Conservation (phyloP, 225 moss, liverwort and hornwort genomes). For the Marchantia paleacea region DNA sequence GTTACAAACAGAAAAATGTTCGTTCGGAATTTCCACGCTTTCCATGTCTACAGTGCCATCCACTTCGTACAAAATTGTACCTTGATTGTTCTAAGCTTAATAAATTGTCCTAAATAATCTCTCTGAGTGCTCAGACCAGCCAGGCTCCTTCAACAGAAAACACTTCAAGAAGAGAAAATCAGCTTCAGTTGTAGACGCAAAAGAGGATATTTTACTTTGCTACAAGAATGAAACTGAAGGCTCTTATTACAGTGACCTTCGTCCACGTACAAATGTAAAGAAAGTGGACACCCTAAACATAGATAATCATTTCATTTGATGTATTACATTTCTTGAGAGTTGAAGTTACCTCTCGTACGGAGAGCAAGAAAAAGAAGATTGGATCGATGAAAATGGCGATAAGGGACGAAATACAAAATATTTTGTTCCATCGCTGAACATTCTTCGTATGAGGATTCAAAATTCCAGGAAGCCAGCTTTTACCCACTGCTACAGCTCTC, state of each 20-base stretch:
- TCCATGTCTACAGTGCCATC: too few species aligned
- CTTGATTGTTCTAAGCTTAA: too few species aligned
- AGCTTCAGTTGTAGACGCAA: too few species aligned
- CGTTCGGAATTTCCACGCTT: too few species aligned
- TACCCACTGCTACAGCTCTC: slow-evolving; percentile 34
- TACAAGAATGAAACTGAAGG: too few species aligned
- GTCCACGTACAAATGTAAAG: neutral
- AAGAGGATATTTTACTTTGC: too few species aligned
- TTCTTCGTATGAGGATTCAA: slow-evolving; percentile 70
- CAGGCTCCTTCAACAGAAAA: neutral
- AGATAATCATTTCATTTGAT: too few species aligned
- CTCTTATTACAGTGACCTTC: too few species aligned
- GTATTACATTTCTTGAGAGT: slow-evolving; percentile 1
- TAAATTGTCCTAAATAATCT: too few species aligned
- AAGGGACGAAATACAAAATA: slow-evolving; percentile 70
- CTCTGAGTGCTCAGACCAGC: too few species aligned
- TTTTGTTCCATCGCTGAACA: slow-evolving; percentile 70
- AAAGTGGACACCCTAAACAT: neutral
- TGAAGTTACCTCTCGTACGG: slow-evolving; percentile 46
- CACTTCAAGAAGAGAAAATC: neutral
- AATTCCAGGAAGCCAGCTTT: slow-evolving; percentile 38
- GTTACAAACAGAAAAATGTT: too few species aligned
- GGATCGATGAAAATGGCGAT: slow-evolving; percentile 77
- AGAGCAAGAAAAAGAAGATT: slow-evolving; percentile 67
- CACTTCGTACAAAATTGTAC: too few species aligned